Conservation (phyloP, 179 eudicot genomes). For the Beta lomatogona region DNA sequence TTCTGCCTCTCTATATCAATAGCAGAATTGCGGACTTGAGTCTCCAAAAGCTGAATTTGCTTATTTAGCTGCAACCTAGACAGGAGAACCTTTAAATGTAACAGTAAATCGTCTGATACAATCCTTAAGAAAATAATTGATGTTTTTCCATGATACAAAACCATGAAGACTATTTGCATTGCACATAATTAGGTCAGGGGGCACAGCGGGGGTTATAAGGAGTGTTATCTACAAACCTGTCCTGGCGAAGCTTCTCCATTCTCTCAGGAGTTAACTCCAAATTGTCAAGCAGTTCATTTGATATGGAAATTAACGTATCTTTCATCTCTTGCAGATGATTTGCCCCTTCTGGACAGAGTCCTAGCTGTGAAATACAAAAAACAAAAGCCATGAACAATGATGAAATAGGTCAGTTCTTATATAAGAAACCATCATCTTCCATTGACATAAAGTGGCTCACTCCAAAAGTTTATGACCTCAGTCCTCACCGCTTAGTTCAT, state of each 20-base stretch:
- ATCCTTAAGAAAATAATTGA: not conserved
- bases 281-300: slow-evolving; percentile 94
- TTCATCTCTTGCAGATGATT: slow-evolving; percentile 87
- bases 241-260: slow-evolving; percentile 78
- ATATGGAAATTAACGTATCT: slow-evolving; percentile 72
- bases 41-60: slow-evolving; percentile 79
- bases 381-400: slow-evolving; percentile 21
- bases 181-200: not conserved
- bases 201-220: not conserved
- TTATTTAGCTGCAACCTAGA: slow-evolving; percentile 76
- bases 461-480: not conserved
- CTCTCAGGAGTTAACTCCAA: slow-evolving; percentile 57
- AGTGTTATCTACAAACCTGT: slow-evolving; percentile 56
- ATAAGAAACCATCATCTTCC: not conserved
- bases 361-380: slow-evolving; percentile 63
- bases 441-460: not conserved
- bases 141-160: not conserved
- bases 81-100: slow-evolving; percentile 25
- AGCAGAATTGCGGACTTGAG: slow-evolving; percentile 45
- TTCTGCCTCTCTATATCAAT: slow-evolving; percentile 57
- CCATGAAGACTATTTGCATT: not conserved
- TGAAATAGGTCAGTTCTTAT: not conserved
- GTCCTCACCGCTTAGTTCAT: not conserved
- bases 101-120: slow-evolving; percentile 11
- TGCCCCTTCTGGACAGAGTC: slow-evolving; percentile 72